These are phyloP conservation scores for Spiraea crenata DNA, from an alignment of 331 rosid species.

Conservation along the genomic window DNA sequence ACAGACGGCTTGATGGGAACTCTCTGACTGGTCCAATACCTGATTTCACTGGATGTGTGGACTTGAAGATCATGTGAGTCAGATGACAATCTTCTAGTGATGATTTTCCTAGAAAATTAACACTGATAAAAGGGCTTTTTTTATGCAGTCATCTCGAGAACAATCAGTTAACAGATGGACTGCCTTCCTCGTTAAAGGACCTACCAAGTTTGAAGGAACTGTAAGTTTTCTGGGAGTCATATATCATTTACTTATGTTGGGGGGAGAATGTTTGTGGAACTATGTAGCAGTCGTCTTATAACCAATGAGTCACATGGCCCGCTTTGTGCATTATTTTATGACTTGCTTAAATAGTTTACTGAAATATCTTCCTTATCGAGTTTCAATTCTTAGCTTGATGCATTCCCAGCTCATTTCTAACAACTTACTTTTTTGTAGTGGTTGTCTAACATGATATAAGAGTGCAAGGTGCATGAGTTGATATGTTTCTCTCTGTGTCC, in stretches of 20 bases:
- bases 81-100: slow-evolving; percentile 10
- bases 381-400: not conserved
- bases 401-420: not conserved
- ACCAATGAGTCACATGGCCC: not conserved
- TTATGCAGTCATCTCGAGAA: slow-evolving; percentile 84
- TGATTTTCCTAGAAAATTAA: slow-evolving; percentile 16
- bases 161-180: slow-evolving; percentile 71
- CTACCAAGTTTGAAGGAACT: slow-evolving; percentile 81
- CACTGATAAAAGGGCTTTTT: slow-evolving; percentile 36
- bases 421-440: not conserved
- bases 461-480: not conserved
- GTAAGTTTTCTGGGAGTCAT: slow-evolving; percentile 47
- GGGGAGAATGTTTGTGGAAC: not conserved
- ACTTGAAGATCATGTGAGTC: slow-evolving; percentile 79
- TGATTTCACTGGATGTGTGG: slow-evolving; percentile 69
- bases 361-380: too few relatives aligned
- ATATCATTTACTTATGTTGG: not conserved
- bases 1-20: slow-evolving; percentile 94
- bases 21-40: slow-evolving; percentile 77
- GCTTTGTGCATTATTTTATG: not conserved
- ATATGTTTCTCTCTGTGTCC: not conserved
- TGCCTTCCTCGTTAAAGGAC: slow-evolving; percentile 62
- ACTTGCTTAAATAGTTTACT: not conserved
- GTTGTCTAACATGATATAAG: not conserved
- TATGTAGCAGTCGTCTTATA: not conserved